Evolutionary conservation across 2,329 filamentous ascomycete species (phyloP).

Genomic region (Aquanectria penicillioides): DNA sequence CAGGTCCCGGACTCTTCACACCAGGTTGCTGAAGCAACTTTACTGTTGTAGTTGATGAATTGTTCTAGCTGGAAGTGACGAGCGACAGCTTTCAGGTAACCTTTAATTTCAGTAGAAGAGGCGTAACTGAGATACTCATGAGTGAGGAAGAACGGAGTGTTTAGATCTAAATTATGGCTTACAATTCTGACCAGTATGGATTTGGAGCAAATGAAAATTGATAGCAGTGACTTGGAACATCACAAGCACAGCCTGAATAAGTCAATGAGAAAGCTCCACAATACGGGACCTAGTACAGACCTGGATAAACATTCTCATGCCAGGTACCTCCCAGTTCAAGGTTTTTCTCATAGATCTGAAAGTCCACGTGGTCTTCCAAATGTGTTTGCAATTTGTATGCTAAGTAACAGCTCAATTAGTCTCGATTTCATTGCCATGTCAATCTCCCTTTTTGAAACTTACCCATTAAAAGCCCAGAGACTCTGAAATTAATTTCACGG

Average conservation of each 20-base stretch:
- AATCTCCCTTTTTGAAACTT: too few species aligned
- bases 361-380: slow-evolving; percentile 30
- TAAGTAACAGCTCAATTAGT: background rate
- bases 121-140: slow-evolving; percentile 41
- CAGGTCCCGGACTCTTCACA: slow-evolving; percentile 48
- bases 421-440: too few species aligned
- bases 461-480: slow-evolving; percentile 25
- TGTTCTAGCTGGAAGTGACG: slow-evolving; percentile 46
- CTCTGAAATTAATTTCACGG: background rate
- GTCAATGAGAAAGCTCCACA: background rate
- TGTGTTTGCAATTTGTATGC: slow-evolving; percentile 34
- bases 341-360: slow-evolving; percentile 55
- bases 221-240: slow-evolving; percentile 56
- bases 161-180: too few species aligned
- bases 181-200: slow-evolving; percentile 50
- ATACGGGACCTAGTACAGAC: slow-evolving; percentile 21
- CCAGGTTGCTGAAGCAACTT: slow-evolving; percentile 44
- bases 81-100: slow-evolving; percentile 52
- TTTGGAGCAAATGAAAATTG: slow-evolving; percentile 55
- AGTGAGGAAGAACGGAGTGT: too few species aligned
- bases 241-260: slow-evolving; percentile 48
- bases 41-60: slow-evolving; percentile 37
- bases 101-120: slow-evolving; percentile 49
- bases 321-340: slow-evolving; percentile 56
- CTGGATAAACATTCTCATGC: slow-evolving; percentile 50